Conservation (phyloP, 768 basidiomycete species). For the Piloderma croceum region DNA sequence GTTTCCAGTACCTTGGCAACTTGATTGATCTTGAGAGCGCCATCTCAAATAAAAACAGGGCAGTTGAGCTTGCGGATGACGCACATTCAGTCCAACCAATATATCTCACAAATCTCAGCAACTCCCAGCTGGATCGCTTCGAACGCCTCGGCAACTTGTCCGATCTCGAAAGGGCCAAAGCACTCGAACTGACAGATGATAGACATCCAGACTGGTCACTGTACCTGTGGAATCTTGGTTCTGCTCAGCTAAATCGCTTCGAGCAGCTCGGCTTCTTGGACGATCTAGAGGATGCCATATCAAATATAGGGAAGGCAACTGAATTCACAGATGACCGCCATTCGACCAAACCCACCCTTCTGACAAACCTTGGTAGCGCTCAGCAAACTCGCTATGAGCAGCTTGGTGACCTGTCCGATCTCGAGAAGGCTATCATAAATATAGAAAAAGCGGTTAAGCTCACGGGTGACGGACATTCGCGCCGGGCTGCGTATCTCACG, state of each 20-base stretch:
- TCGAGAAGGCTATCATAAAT: no score
- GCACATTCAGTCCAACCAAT: slow-evolving; percentile 6
- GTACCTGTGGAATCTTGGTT: neutral
- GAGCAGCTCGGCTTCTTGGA: neutral
- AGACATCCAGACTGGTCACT: slow-evolving; percentile 1
- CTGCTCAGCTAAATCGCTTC: neutral
- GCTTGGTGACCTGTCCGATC: neutral
- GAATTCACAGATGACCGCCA: slow-evolving; percentile 1
- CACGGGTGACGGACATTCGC: no score
- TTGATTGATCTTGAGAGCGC: slow-evolving; percentile 8
- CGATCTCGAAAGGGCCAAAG: no score
- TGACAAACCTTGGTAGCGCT: slow-evolving; percentile 1
- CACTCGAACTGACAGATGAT: neutral
- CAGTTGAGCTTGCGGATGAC: slow-evolving; percentile 6
- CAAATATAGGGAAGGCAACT: neutral
- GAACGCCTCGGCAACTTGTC: no score
- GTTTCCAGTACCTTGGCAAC: slow-evolving; percentile 6
- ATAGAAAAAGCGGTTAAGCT: no score
- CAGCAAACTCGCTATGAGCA: neutral
- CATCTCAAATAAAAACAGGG: no score
- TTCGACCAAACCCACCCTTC: neutral
- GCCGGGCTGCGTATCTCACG: no score
- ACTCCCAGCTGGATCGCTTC: neutral
- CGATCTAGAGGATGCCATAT: neutral
- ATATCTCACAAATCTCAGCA: slow-evolving; percentile 5